Evolutionary conservation across 768 basidiomycete species (phyloP).

Genomic region (Lyophyllum atratum): DNA sequence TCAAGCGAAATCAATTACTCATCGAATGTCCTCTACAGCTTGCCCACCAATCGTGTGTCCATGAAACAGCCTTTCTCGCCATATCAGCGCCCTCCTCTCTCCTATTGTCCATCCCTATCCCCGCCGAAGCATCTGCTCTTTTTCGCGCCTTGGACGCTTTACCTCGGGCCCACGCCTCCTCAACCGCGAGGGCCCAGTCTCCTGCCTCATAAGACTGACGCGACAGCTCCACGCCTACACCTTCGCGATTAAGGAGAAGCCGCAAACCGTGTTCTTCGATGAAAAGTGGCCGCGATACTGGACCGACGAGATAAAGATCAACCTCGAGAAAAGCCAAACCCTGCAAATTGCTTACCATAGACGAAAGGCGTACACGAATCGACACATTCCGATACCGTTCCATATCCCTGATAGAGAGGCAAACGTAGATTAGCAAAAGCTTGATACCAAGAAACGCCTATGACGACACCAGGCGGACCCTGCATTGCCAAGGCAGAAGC

Average conservation of each 20-base stretch:
- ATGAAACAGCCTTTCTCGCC: slow-evolving; percentile 50
- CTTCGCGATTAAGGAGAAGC: slow-evolving; percentile 60
- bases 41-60: slow-evolving; percentile 44
- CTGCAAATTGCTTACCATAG: slow-evolving; percentile 51
- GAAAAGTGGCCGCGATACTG: slow-evolving; percentile 78
- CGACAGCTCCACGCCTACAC: slow-evolving; percentile 69
- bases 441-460: not conserved
- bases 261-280: slow-evolving; percentile 80
- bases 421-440: slow-evolving; percentile 1
- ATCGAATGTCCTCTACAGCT: not conserved
- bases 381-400: slow-evolving; percentile 79
- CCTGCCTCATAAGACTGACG: slow-evolving; percentile 70
- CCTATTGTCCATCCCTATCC: slow-evolving; percentile 40
- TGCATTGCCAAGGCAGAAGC: not conserved
- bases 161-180: slow-evolving; percentile 59
- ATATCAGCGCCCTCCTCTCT: slow-evolving; percentile 44
- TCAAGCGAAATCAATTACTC: slow-evolving; percentile 2
- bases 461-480: not conserved
- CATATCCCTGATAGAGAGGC: slow-evolving; percentile 59
- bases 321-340: slow-evolving; percentile 1
- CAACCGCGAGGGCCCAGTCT: slow-evolving; percentile 64
- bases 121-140: slow-evolving; percentile 38
- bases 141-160: slow-evolving; percentile 46
- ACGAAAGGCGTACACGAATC: slow-evolving; percentile 78
- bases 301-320: not conserved